phyloP scores from a whole-genome alignment of 805 yeast species.

The Candida montana region DNA sequence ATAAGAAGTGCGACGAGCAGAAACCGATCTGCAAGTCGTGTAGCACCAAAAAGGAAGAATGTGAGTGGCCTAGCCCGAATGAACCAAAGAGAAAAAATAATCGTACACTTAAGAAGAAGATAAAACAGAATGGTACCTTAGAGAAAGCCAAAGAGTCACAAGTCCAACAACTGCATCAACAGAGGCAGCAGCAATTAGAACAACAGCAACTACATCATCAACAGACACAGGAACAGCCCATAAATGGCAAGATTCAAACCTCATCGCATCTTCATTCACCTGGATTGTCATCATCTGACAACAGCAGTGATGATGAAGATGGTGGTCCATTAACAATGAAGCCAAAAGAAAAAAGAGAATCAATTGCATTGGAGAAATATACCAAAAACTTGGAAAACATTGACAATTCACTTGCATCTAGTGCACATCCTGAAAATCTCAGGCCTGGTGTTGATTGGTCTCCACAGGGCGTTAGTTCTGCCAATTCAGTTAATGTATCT shows the following conservation, averaged over 20 bases:
- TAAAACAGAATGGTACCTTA: not conserved
- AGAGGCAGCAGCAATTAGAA: not conserved
- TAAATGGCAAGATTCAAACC: too few species aligned
- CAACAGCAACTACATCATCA: not conserved
- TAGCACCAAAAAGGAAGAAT: conserved; percentile 27
- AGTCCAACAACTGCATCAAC: not conserved
- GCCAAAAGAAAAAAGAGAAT: not conserved
- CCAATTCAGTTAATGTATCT: too few species aligned
- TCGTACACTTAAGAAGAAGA: not conserved
- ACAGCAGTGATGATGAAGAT: not conserved
- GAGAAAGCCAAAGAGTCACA: not conserved
- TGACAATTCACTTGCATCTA: conserved; percentile 1
- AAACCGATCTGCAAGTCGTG: conserved; percentile 39
- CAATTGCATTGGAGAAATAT: conserved; percentile 2
- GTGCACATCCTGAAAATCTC: not conserved
- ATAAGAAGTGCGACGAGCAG: conserved; percentile 57
- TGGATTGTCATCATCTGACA: not conserved
- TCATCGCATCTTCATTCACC: not conserved
- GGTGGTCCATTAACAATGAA: not conserved
- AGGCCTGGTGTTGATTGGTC: not conserved
- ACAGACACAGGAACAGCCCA: too few species aligned
- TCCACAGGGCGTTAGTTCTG: too few species aligned
- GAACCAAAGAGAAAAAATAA: conserved; percentile 1
- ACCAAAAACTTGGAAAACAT: conserved; percentile 2
- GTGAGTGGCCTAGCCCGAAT: conserved; percentile 14